A percentile compares a stretch with the other conserved stretches of the same genome.
These are phyloP conservation scores for Tetrapyrgos nigripes DNA, from an alignment of 1,284 basidiomycete species.

Conservation along the genomic window DNA sequence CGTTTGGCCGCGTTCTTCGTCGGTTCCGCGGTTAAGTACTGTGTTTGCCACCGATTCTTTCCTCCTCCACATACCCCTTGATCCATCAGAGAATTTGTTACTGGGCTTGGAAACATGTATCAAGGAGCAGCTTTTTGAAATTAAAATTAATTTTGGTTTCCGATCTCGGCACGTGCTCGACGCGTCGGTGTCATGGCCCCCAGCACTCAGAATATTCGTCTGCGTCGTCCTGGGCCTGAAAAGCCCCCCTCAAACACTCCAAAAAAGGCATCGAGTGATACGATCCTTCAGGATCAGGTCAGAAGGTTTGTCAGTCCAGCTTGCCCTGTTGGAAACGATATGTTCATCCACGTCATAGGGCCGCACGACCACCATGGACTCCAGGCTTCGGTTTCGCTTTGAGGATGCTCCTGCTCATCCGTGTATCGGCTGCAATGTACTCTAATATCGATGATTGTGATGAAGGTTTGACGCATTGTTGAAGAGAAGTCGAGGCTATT, in stretches of 20 bases:
- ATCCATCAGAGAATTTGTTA: too few species aligned
- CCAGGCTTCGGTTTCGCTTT: slow-evolving; percentile 86
- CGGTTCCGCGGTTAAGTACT: too few species aligned
- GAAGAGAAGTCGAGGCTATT: neutral
- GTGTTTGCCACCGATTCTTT: too few species aligned
- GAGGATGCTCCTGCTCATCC: slow-evolving; percentile 82
- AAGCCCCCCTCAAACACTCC: slow-evolving; percentile 39
- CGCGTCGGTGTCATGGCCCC: slow-evolving; percentile 13
- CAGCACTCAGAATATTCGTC: slow-evolving; percentile 56
- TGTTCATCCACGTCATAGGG: slow-evolving; percentile 40
- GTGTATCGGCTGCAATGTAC: slow-evolving; percentile 93
- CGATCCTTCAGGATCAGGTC: slow-evolving; percentile 79
- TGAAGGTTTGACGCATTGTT: slow-evolving; percentile 71
- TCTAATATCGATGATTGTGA: slow-evolving; percentile 97
- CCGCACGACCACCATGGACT: slow-evolving; percentile 79
- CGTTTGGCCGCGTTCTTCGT: neutral
- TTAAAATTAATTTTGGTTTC: too few species aligned
- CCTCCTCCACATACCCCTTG: too few species aligned
- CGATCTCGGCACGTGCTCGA: too few species aligned
- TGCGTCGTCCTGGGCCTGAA: slow-evolving; percentile 56
- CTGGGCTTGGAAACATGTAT: too few species aligned
- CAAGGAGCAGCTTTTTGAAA: too few species aligned
- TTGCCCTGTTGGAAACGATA: slow-evolving; percentile 8
- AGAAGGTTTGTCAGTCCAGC: slow-evolving; percentile 54
- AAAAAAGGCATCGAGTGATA: slow-evolving; percentile 51